Evolutionary conservation across 805 yeast genomes (phyloP), one percentile per base, ranked within the genome.

Genomic region (Komagataella mondaviorum): DNA sequence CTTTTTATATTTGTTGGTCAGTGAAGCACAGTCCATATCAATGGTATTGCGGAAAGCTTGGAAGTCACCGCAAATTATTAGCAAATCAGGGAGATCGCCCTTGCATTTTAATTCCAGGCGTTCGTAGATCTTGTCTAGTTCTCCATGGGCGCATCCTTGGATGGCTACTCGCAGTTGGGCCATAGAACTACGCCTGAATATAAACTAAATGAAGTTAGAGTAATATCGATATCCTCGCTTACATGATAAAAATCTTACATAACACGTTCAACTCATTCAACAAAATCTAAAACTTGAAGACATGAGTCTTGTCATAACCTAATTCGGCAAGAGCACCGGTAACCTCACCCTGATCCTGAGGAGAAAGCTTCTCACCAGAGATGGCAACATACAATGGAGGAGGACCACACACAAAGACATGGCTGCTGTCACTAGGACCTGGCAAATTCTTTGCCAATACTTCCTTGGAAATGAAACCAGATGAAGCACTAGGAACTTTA

Each of bases 351-450:
- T 93, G 99, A 65, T 90, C 97, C 51, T 82, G 61, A 59, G 96
- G 95, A 50, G 93, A 81, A 48, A 71, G 75, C 78, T 91, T 91
- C 60, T 69, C 67, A 63, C 99, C 99, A 23, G 96, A 87, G 58
- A 89, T 63, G 53, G 96, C 89, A 51, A 84, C 75, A 82, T 87
- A 87, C 66, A 93, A 76, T 46, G 86, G 85, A 62, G 96, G 95
- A 54, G 99, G 99, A 52, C 99, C 99, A 70, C 99, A 93, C 52
- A 91, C 85, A 60, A 86, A 91, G 53, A 90, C 77, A 63, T 83
- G 85, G 60, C 78, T 72, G 53, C 80, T 85, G 49, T 70, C 74
- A 18, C 76, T 62, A 43, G 96, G 83, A 57, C 76, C 73, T 53
- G 91, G 81, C 57, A 87, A 68, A 66, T 78, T 69, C 54, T 71